Evolutionary conservation across 257 asterid species (phyloP), one percentile per base, ranked within the genome.

Genomic region (Jacaranda mimosifolia): DNA sequence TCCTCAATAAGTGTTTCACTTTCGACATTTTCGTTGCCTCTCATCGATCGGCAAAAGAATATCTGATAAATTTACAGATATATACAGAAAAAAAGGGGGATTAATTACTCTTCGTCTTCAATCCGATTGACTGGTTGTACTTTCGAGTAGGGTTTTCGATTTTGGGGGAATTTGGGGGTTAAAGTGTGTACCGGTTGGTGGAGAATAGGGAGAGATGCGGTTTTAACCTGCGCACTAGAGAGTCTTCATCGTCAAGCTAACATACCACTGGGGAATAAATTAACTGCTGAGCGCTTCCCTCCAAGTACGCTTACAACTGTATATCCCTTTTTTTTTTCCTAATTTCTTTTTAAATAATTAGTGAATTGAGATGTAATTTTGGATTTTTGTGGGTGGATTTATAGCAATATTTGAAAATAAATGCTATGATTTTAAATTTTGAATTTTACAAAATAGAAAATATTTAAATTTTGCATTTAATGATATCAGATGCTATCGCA

Each of bases 1-100:
- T 96, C 45, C 99, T 90, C 78, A 96, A 83, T 38, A 96, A 89
- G 86, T 93, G 98, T 82, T 93, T 96, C 92, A 96, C 87, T 84
- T 93, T 96, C 42, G 99, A 91, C 99, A 93, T 93, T 80, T 53
- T 77, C 86, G 63, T 19, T 74, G 72, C 82, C 86, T 77, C 90
- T 86, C 94, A 92, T 90, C 84, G 86, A 89, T 80, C 83, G 86
- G 77, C 36, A 43, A 48, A 74, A 13, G 21, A 68, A 56, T 7
- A 68, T 48, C 32, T 14, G 77, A 60, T 55, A 46, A 64, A 73
- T 82, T 64, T 21, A 80, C 74, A 68, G 10, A 36, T n/a, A 73
- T 51, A 42, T 53, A 82, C 81, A 56, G 49, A 14, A 13, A 63
- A 42, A 60, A 42, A 4, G 40, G 46, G 80, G 46, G 80, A 56